Base-by-base conservation (phyloP, 176 grass and related monocot genomes). In the Themeda triandra region DNA sequence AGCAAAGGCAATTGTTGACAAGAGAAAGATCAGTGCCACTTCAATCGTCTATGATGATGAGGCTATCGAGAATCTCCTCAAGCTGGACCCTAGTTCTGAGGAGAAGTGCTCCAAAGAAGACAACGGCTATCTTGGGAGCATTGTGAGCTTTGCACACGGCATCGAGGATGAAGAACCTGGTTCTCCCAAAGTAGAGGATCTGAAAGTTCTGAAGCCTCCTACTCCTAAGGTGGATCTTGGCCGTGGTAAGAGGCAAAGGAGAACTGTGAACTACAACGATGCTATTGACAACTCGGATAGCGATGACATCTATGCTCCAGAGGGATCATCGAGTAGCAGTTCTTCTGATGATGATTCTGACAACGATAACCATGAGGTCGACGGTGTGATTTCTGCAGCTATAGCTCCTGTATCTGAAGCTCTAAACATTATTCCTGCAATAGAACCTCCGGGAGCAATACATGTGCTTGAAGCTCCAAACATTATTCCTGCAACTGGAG, bases 61-160 rank as follows among this genome's bases (percentile, higher is more conserved):
- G 56, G 89, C 87, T 37, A 92, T 94, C 3, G 49, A 94, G 35
- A 89, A 88, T 89, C 87, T 94, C 44, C 89, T 92, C 3, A 90
- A 90, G 81, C 46, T 92, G 17, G 92, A 94, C 25, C 92, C 92
- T 27, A 54, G 71, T 32, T 46, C 65, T 10, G 84, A 70, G 0
- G 92, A 94, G n/a, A 87, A 78, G 46, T 90, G 89, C 79, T 88
- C 84, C 54, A 32, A 36, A 66, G 87, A 94, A 23, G 81, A 87
- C 12, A 89, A 94, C 11, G 89, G 92, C 14, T 94, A 94, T 75
- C 81, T 94, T 9, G 87, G 87, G 6, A 89, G 87, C 73, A 92
- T 94, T 29, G 53, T 83, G 67, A 94, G 89, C 80, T 94, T 94
- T 83, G 76, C 73, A 12, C 78, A 82, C 79, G 89, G 80, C 2